Evolutionary conservation across 495 filamentous ascomycete species (phyloP).

Genomic region (Penicillium pancosmium): DNA sequence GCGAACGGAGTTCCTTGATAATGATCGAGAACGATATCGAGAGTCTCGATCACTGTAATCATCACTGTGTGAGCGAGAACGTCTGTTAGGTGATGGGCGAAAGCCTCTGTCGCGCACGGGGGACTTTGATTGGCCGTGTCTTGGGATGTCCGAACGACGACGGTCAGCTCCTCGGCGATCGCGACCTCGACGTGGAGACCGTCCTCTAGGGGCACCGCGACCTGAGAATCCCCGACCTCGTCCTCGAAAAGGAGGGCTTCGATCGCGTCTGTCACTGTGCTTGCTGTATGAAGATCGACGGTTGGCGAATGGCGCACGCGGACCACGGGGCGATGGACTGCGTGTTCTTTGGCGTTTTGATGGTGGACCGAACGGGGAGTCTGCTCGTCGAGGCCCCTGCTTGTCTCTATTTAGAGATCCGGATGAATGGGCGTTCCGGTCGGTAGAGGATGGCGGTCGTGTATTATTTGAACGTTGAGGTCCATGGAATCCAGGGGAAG

Average conservation of each 20-base stretch:
- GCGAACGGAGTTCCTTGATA: conserved; percentile 38
- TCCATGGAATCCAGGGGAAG: conserved; percentile 16
- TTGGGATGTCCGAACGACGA: conserved; percentile 27
- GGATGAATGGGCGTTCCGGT: conserved; percentile 23
- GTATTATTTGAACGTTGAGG: conserved; percentile 18
- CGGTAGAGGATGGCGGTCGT: conserved; percentile 18
- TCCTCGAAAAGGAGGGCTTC: conserved; percentile 30
- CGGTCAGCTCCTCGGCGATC: conserved; percentile 38
- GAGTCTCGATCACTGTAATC: conserved; percentile 34
- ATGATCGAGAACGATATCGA: conserved; percentile 36
- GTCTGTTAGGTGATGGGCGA: conserved; percentile 32
- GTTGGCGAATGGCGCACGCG: conserved; percentile 25
- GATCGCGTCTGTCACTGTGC: conserved; percentile 35
- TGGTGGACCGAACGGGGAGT: conserved; percentile 37
- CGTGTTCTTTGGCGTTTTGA: conserved; percentile 50
- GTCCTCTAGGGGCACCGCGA: conserved; percentile 36
- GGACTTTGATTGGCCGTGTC: conserved; percentile 33
- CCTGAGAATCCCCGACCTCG: conserved; percentile 35
- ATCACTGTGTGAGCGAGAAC: conserved; percentile 32
- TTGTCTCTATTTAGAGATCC: conserved; percentile 27
- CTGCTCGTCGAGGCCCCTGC: conserved; percentile 29
- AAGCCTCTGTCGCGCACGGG: conserved; percentile 35
- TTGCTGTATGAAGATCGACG: conserved; percentile 30
- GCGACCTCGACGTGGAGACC: conserved; percentile 39
- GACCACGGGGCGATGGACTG: conserved; percentile 46